A percentile compares a stretch with the other conserved stretches of the same genome.
Evolutionary conservation across 129 eudicot species (phyloP).

Genomic region (Flaveria linearis): DNA sequence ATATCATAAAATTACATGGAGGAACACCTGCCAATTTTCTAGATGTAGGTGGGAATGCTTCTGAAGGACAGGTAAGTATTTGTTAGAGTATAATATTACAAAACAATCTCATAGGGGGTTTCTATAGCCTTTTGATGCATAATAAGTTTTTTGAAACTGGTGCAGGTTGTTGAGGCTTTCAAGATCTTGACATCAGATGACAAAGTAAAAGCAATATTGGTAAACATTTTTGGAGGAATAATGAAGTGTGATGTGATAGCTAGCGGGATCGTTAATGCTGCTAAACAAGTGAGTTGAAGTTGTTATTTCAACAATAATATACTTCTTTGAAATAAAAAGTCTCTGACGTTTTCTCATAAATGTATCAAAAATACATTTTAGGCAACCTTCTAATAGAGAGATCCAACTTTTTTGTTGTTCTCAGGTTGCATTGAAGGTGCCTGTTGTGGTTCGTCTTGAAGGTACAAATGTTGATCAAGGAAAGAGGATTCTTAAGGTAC

Average conservation of each 20-base stretch:
- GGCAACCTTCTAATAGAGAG: not conserved
- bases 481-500: constrained; percentile 87
- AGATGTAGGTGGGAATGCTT: constrained; percentile 99
- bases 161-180: constrained; percentile 96
- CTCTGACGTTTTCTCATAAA: not conserved
- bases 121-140: not conserved
- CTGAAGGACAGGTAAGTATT: constrained; percentile 74
- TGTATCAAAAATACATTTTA: not conserved
- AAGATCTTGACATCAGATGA: constrained; percentile 97
- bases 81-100: not conserved
- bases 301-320: not conserved
- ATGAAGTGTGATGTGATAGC: constrained; percentile 99
- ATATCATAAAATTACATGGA: constrained; percentile 89
- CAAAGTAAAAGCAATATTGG: constrained; percentile 94
- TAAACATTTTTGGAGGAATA: constrained; percentile 96
- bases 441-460: constrained; percentile 92
- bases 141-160: not conserved
- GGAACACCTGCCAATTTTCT: constrained; percentile 99
- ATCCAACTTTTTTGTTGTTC: constrained; percentile 11
- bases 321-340: not conserved
- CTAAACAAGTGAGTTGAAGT: constrained; percentile 65
- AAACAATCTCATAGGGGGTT: not conserved
- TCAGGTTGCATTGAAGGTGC: constrained; percentile 89
- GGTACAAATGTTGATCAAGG: constrained; percentile 97
- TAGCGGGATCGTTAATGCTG: constrained; percentile 97